phyloP scores from a whole-genome alignment of 192 early-diverging fungal species.

The Backusella psychrophila region DNA sequence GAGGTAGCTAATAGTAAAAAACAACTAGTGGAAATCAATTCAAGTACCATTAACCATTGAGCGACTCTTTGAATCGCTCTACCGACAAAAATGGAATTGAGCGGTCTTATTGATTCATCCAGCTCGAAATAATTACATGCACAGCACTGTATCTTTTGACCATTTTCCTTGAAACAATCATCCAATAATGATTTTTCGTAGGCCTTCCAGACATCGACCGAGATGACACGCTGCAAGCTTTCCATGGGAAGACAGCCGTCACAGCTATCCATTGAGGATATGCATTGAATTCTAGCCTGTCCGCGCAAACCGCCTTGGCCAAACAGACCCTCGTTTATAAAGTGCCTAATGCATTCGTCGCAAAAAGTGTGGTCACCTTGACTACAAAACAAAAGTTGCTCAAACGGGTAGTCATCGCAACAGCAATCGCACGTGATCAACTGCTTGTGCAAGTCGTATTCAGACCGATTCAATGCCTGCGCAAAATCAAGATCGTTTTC shows the following conservation, averaged over 20 bases:
- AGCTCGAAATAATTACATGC: slow-evolving; percentile 37
- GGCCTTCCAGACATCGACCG: slow-evolving; percentile 26
- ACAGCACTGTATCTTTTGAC: slow-evolving; percentile 31
- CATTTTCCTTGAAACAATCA: slow-evolving; percentile 12
- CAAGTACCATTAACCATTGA: slow-evolving; percentile 21
- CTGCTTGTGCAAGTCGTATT: slow-evolving; percentile 32
- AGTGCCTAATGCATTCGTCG: slow-evolving; percentile 36
- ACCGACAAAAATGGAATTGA: not conserved
- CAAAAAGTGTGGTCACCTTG: slow-evolving; percentile 44
- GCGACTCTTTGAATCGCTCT: slow-evolving; percentile 1
- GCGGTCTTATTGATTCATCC: slow-evolving; percentile 26
- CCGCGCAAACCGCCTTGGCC: slow-evolving; percentile 42
- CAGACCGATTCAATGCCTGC: slow-evolving; percentile 25
- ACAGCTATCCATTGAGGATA: slow-evolving; percentile 24
- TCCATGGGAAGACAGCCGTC: slow-evolving; percentile 24
- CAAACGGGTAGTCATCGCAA: slow-evolving; percentile 45
- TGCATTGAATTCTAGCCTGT: slow-evolving; percentile 27
- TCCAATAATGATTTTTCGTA: slow-evolving; percentile 32
- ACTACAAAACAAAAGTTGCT: slow-evolving; percentile 37
- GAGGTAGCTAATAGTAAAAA: not conserved
- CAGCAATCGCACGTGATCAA: slow-evolving; percentile 49
- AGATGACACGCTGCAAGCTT: slow-evolving; percentile 18
- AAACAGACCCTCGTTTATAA: slow-evolving; percentile 40
- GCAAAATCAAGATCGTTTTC: slow-evolving; percentile 32
- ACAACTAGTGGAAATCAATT: not conserved